Base-by-base conservation (phyloP, 2,329 filamentous ascomycete species). In the Talaromyces sp. region DNA sequence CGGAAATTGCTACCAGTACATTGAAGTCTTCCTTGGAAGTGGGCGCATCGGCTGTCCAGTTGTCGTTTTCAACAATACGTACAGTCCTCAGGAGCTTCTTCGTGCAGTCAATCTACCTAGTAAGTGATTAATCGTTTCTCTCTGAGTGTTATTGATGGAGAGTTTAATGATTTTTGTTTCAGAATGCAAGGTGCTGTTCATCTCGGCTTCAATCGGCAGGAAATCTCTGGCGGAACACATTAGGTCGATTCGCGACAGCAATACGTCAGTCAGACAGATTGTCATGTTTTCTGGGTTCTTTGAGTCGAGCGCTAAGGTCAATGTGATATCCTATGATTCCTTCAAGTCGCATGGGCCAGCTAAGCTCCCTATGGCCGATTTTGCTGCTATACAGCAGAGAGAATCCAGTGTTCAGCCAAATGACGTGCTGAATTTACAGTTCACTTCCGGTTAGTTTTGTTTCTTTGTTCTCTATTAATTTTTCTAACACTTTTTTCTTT, bases 351-450 rank as follows among this genome's bases (percentile, higher is more conserved):
- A 32, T 7, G 31, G 31, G 5, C 6, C 6, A 32, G 9, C 49
- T 32, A 50, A 60, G n/a, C n/a, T n/a, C n/a, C n/a, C n/a, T n/a
- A n/a, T n/a, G n/a, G n/a, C n/a, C n/a, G n/a, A n/a, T n/a, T n/a
- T n/a, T 52, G 55, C 9, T 46, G 54, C 10, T 46, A 46, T 9
- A 64, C 60, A 29, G 82, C 83, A 71, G 75, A 73, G 46, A 32
- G n/a, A 31, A 19, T 11, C 24, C 14, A 77, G 76, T 50, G 81
- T 89, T 0, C 79, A 82, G 6, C 80, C 86, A 11, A 82, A 87
- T 64, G 84, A 89, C 64, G 83, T 89, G 1, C 85, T 85, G 68
- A 90, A 89, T 69, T 78, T 90, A 49, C 87, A 90, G 68, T 90
- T 89, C 72, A 90, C 88, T 3, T 69, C 67, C 31, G 68, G 69